Base-by-base conservation (phyloP, 257 asterid species). In the Mentha longifolia region DNA sequence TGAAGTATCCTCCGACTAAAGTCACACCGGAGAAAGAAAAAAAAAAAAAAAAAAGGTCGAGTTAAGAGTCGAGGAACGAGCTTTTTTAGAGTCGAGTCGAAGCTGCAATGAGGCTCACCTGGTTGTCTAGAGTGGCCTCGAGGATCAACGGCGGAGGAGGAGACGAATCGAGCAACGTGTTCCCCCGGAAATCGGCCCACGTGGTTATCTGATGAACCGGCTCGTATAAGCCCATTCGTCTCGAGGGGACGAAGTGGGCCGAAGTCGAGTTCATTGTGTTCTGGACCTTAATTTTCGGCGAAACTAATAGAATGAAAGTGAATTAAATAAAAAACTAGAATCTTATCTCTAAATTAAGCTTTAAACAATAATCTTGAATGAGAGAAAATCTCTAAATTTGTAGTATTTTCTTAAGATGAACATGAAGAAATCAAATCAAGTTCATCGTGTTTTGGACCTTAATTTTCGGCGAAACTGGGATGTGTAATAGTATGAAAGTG, bases 1-100 rank as follows among this genome's bases (percentile, higher is more conserved):
- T 41, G 95, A 92, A 74, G 92, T 82, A 72, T 90, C 89, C 77
- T 86, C 96, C 7, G 86, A 88, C 97, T 90, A n/a, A n/a, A n/a
- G n/a, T n/a, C n/a, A n/a, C n/a, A 33, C 25, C 25, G 25, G 25
- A 22, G 25, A 22, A 22, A 22, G 1, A 22, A 0, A 22, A 22
- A 22, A 22, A 0, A 2, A 57, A 0, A 66, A 47, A 70, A 19
- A 58, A 57, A 49, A 67, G 14, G 35, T 15, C 25, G 9, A 52
- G 71, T 17, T 64, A 16, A 60, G 68, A 37, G 8, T 43, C 45
- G 9, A 45, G 9, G 12, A 16, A 16, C 54, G 54, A 6, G 54
- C 54, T 47, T 47, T 15, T 47, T 3, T 33, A 4, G 37, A 50
- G 13, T 7, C 17, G 57, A 16, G 30, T 16, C 5, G 14, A 50